These are phyloP conservation scores for Pulveroboletus frians DNA, from an alignment of 768 basidiomycete species.

Conservation along the genomic window DNA sequence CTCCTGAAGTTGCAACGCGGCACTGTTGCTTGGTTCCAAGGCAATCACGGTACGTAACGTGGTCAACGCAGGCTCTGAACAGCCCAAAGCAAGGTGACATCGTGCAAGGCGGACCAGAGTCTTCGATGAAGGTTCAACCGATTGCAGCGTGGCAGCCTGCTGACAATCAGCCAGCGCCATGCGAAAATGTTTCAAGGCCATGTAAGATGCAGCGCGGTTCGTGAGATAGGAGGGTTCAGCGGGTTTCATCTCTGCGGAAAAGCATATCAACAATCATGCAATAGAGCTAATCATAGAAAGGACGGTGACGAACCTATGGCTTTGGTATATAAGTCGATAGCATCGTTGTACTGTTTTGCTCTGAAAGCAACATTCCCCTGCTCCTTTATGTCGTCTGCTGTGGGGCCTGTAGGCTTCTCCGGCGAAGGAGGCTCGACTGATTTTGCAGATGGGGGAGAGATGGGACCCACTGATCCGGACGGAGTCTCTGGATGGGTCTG, in stretches of 20 bases:
- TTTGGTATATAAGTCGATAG: slow-evolving; percentile 69
- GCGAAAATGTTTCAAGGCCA: slow-evolving; percentile 74
- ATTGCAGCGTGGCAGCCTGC: slow-evolving; percentile 61
- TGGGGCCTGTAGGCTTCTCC: slow-evolving; percentile 31
- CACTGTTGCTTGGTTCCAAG: slow-evolving; percentile 57
- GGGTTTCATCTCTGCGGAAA: slow-evolving; percentile 47
- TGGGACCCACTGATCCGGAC: slow-evolving; percentile 13
- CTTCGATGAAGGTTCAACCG: slow-evolving; percentile 58
- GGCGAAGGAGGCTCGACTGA: slow-evolving; percentile 6
- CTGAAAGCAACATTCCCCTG: slow-evolving; percentile 75
- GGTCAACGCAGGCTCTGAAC: slow-evolving; percentile 59
- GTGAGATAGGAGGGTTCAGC: slow-evolving; percentile 73
- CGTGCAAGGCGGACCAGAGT: slow-evolving; percentile 78
- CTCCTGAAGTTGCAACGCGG: slow-evolving; percentile 55
- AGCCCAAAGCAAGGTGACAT: slow-evolving; percentile 79
- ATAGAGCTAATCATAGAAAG: slow-evolving; percentile 19
- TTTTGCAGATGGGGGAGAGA: slow-evolving; percentile 14
- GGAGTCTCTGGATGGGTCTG: slow-evolving; percentile 6
- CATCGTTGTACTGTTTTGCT: slow-evolving; percentile 55
- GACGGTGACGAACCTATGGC: slow-evolving; percentile 56
- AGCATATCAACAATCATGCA: slow-evolving; percentile 3
- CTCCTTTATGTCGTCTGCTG: slow-evolving; percentile 60
- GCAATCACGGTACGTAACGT: slow-evolving; percentile 57
- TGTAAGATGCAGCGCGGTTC: slow-evolving; percentile 83
- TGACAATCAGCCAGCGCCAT: slow-evolving; percentile 77